phyloP scores from a whole-genome alignment of 306 rosid species.

The Fragaria nilgerrensis region DNA sequence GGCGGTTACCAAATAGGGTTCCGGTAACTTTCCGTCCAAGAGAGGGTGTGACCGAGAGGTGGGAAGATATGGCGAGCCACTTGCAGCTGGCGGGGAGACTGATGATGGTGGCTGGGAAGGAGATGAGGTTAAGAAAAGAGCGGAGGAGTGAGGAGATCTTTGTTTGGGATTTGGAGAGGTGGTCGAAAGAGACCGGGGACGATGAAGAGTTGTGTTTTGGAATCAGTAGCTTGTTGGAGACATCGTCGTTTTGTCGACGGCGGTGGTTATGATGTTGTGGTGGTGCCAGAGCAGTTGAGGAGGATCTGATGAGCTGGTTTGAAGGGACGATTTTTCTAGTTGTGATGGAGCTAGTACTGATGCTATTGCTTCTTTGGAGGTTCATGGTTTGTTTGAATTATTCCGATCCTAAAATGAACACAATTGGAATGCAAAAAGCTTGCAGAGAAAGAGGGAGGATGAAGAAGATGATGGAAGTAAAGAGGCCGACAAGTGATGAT shows the following conservation, averaged over 20 bases:
- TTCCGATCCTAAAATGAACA: background rate
- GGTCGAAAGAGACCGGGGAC: constrained; percentile 21
- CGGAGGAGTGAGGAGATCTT: constrained; percentile 55
- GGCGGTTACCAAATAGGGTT: constrained; percentile 87
- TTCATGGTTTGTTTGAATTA: background rate
- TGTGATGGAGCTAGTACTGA: constrained; percentile 19
- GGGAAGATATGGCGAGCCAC: constrained; percentile 63
- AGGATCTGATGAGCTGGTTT: constrained; percentile 15
- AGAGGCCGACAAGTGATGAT: constrained; percentile 76
- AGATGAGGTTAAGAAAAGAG: constrained; percentile 44
- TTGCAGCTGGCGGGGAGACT: constrained; percentile 33
- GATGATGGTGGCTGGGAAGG: constrained; percentile 6
- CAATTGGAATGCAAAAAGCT: background rate
- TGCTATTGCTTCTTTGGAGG: constrained; percentile 49
- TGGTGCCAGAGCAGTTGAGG: constrained; percentile 12
- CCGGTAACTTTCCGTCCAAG: constrained; percentile 73
- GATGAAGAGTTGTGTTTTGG: constrained; percentile 24
- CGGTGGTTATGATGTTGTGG: constrained; percentile 11
- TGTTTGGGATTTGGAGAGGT: constrained; percentile 20
- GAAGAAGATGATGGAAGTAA: constrained; percentile 8
- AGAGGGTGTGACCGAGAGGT: constrained; percentile 51
- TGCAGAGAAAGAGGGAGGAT: constrained; percentile 5
- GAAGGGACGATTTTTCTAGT: constrained; percentile 50
- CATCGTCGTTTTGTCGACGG: constrained; percentile 16
- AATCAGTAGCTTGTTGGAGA: constrained; percentile 47